Conservation (phyloP, 2,329 filamentous ascomycete genomes). For the Dothistroma septosporum region DNA sequence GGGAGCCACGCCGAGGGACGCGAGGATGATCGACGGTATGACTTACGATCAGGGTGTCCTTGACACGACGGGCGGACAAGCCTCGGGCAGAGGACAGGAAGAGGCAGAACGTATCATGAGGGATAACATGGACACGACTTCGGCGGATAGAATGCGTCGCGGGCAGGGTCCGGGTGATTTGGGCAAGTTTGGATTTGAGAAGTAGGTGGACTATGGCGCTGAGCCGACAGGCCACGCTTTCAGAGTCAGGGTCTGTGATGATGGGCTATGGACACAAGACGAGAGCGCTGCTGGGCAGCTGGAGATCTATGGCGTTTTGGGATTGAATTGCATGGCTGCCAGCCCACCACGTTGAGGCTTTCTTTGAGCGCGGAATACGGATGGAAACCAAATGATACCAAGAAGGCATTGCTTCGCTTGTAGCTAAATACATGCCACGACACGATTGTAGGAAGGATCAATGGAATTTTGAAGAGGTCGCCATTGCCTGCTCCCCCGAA, state of each 20-base stretch:
- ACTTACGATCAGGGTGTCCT: slow-evolving; percentile 41
- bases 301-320: background rate
- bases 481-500: background rate
- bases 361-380: background rate
- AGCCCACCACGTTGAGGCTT: background rate
- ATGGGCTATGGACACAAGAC: background rate
- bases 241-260: background rate
- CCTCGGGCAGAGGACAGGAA: slow-evolving; percentile 32
- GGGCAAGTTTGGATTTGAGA: slow-evolving; percentile 60
- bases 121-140: slow-evolving; percentile 51
- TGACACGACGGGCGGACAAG: slow-evolving; percentile 37
- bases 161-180: slow-evolving; percentile 46
- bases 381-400: background rate
- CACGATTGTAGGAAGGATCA: background rate
- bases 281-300: background rate
- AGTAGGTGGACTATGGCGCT: slow-evolving; percentile 17
- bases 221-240: background rate
- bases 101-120: slow-evolving; percentile 62
- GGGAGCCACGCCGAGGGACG: slow-evolving; percentile 36
- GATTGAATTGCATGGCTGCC: background rate
- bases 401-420: background rate
- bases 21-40: slow-evolving; percentile 45
- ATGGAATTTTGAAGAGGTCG: background rate
- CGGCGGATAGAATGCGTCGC: slow-evolving; percentile 34
- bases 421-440: background rate